A percentile compares a stretch with the other conserved stretches of the same genome.
Conservation (phyloP, 2,329 filamentous ascomycete species). For the Talaromyces albobiverticillius region DNA sequence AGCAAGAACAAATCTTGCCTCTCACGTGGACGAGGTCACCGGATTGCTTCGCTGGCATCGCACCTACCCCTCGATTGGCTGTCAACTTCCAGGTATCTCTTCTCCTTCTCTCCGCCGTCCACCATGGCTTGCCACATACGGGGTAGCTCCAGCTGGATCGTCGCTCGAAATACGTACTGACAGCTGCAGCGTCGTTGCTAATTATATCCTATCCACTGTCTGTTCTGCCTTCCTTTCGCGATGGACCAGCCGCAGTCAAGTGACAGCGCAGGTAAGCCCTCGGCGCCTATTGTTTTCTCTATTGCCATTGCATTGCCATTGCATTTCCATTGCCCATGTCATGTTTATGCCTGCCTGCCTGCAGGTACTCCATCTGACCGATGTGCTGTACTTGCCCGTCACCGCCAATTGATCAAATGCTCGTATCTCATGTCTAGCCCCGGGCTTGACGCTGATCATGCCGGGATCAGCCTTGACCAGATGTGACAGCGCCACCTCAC, state of each 20-base stretch:
- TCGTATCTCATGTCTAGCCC: constrained; percentile 1
- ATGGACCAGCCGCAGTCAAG: constrained; percentile 13
- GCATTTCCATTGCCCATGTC: too few relatives aligned
- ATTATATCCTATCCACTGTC: constrained; percentile 7
- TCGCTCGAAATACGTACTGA: neutral
- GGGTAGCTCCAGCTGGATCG: neutral
- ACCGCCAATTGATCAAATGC: constrained; percentile 9
- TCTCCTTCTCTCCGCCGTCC: too few relatives aligned
- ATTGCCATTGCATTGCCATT: too few relatives aligned
- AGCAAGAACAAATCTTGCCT: neutral
- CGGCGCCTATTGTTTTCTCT: constrained; percentile 10
- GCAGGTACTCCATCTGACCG: constrained; percentile 10
- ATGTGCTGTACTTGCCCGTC: constrained; percentile 11
- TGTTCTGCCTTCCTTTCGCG: too few relatives aligned
- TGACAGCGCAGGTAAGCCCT: constrained; percentile 1
- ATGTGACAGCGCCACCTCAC: constrained; percentile 8
- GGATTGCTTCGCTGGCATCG: constrained; percentile 16
- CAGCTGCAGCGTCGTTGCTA: neutral
- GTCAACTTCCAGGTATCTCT: too few relatives aligned
- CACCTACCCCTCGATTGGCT: too few relatives aligned
- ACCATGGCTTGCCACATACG: neutral
- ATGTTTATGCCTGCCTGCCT: too few relatives aligned
- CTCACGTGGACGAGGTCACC: constrained; percentile 8
- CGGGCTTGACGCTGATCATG: neutral
- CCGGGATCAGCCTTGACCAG: neutral